Percentiles rank a stretch among this genome's conserved stretches.
These are phyloP conservation scores for Erysimum cheiranthoides DNA, from an alignment of 345 rosid genomes.

Conservation along the genomic window DNA sequence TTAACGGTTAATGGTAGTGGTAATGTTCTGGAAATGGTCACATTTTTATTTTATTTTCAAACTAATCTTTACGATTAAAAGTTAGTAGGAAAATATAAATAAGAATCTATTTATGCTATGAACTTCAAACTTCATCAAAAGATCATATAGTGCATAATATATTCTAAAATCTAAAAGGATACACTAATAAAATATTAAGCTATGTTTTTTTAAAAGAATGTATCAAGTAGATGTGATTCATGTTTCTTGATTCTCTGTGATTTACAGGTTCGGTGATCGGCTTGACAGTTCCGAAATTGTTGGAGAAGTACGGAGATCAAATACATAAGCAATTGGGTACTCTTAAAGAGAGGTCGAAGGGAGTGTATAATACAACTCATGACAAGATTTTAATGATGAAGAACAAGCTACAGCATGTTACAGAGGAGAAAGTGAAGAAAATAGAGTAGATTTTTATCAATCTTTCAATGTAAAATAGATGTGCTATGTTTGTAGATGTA, in stretches of 20 bases:
- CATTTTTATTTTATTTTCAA: not conserved
- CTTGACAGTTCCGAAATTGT: constrained; percentile 33
- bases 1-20: not conserved
- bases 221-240: not conserved
- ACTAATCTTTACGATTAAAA: not conserved
- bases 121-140: not conserved
- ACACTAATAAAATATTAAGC: not conserved
- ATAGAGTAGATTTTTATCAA: not conserved
- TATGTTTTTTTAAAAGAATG: not conserved
- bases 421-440: constrained; percentile 21
- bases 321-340: constrained; percentile 6
- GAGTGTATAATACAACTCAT: not conserved
- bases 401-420: constrained; percentile 23
- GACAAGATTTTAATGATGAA: constrained; percentile 24
- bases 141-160: not conserved
- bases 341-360: constrained; percentile 13
- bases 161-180: not conserved
- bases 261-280: constrained; percentile 18
- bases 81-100: too few relatives aligned
- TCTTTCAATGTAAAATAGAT: not conserved
- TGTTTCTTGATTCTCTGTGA: not conserved
- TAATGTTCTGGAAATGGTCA: not conserved
- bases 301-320: constrained; percentile 19
- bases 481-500: not conserved
- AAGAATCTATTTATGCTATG: too few relatives aligned